A percentile compares a stretch with the other conserved stretches of the same genome.
Evolutionary conservation across 2,329 filamentous ascomycete genomes (phyloP).

Genomic region (Aspergillus ochraceoroseus): DNA sequence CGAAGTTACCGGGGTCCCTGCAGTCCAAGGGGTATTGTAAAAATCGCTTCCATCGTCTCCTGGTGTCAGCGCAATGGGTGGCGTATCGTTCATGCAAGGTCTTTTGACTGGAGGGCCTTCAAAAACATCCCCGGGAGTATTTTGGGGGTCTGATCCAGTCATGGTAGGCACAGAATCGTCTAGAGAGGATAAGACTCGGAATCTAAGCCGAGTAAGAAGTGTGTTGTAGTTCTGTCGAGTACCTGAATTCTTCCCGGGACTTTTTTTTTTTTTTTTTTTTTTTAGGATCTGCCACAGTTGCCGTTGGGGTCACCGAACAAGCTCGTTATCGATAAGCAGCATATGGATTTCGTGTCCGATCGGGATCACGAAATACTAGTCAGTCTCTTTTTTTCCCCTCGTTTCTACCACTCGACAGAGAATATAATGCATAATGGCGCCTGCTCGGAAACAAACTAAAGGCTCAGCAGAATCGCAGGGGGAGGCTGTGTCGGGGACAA

Average conservation of each 20-base stretch:
- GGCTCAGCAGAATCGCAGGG: conserved; percentile 7
- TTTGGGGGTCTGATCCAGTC: conserved; percentile 23
- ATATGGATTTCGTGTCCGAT: conserved; percentile 14
- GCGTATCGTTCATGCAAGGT: conserved; percentile 28
- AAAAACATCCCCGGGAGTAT: conserved; percentile 13
- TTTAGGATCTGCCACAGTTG: conserved; percentile 27
- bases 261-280: conserved; percentile 24
- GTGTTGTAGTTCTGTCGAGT: conserved; percentile 3
- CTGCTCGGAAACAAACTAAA: conserved; percentile 17
- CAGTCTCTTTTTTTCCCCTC: not conserved
- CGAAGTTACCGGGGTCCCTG: conserved; percentile 27
- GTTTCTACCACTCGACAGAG: not conserved
- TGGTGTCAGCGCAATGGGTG: conserved; percentile 29
- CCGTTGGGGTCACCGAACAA: conserved; percentile 26
- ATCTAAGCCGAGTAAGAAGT: conserved; percentile 1
- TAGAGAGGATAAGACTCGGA: not conserved
- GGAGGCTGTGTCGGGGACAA: conserved; percentile 20
- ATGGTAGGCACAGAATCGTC: conserved; percentile 20
- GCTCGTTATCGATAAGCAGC: conserved; percentile 27
- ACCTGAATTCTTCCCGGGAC: conserved; percentile 14
- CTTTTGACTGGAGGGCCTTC: conserved; percentile 27
- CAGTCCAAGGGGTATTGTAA: conserved; percentile 38
- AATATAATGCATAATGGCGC: conserved; percentile 16
- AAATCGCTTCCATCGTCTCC: conserved; percentile 41
- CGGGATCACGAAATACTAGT: no score